A percentile compares a stretch with the other conserved stretches of the same genome.
Conservation (phyloP, 768 basidiomycete genomes). For the Hypholoma fasciculare region DNA sequence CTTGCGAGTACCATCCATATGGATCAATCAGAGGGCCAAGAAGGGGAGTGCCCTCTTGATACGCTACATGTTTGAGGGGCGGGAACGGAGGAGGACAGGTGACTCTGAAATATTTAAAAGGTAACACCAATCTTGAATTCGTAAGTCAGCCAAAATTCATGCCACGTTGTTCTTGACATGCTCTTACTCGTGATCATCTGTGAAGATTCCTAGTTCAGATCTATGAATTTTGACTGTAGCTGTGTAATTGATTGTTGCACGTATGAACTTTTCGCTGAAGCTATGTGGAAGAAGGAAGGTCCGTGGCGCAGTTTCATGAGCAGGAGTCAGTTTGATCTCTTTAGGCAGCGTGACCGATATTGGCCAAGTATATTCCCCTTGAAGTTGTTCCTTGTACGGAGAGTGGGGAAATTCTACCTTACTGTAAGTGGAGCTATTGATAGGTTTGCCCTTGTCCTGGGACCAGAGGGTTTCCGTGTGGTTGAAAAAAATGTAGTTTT, state of each 20-base stretch:
- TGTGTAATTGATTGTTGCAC: conserved; percentile 39
- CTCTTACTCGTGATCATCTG: conserved; percentile 34
- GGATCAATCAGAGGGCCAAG: too few relatives aligned
- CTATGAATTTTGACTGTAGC: conserved; percentile 30
- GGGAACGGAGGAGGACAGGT: conserved; percentile 2
- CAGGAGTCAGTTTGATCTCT: conserved; percentile 11
- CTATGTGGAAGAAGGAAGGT: conserved; percentile 32
- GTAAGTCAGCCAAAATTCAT: not conserved
- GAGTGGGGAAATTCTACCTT: conserved; percentile 4
- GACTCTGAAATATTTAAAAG: conserved; percentile 32
- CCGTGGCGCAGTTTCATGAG: conserved; percentile 18
- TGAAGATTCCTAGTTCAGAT: conserved; percentile 17
- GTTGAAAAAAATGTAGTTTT: not conserved
- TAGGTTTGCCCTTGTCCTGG: conserved; percentile 29
- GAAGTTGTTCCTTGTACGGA: conserved; percentile 25
- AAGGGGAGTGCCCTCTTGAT: too few relatives aligned
- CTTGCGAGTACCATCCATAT: too few relatives aligned
- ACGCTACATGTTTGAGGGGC: too few relatives aligned
- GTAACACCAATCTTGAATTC: conserved; percentile 24
- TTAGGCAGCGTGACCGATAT: conserved; percentile 41
- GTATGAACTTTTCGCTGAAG: conserved; percentile 38
- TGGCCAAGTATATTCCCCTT: conserved; percentile 36
- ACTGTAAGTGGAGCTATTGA: not conserved
- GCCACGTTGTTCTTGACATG: not conserved
- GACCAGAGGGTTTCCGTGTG: conserved; percentile 32